These are phyloP conservation scores for Trypanosoma rangeli DNA, from an alignment of 208 protist genomes.

Conservation along the genomic window DNA sequence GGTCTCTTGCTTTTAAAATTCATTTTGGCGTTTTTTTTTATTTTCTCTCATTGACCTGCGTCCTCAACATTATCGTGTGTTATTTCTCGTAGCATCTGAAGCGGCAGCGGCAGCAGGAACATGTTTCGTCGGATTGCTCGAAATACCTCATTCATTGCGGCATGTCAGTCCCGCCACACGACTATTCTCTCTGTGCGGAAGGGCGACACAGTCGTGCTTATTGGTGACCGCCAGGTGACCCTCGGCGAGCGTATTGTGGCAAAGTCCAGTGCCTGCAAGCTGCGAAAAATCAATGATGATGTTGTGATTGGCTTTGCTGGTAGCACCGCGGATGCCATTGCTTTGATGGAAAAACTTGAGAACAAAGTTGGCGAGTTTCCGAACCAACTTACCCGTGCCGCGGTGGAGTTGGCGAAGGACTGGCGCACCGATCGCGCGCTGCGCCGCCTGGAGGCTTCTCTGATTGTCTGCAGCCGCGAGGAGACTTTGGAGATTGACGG, in stretches of 20 bases:
- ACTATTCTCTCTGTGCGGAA: slow-evolving; percentile 95
- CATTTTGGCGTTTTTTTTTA: neutral
- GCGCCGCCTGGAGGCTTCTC: slow-evolving; percentile 91
- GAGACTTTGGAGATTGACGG: slow-evolving; percentile 94
- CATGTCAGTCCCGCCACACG: slow-evolving; percentile 75
- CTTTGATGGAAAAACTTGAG: slow-evolving; percentile 96
- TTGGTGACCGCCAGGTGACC: slow-evolving; percentile 95
- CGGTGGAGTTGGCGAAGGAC: slow-evolving; percentile 95
- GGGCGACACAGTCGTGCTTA: slow-evolving; percentile 90
- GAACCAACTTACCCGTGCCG: slow-evolving; percentile 91
- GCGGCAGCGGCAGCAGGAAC: slow-evolving; percentile 1
- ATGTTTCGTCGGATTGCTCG: slow-evolving; percentile 49
- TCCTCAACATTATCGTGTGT: neutral
- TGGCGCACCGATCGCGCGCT: slow-evolving; percentile 95
- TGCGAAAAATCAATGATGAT: slow-evolving; percentile 73
- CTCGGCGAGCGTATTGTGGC: slow-evolving; percentile 91
- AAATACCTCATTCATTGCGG: slow-evolving; percentile 32
- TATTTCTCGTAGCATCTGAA: neutral
- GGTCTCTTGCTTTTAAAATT: neutral
- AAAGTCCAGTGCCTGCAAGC: slow-evolving; percentile 86
- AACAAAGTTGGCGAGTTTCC: slow-evolving; percentile 93
- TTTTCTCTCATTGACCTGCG: neutral
- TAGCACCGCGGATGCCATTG: slow-evolving; percentile 94
- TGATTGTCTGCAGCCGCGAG: slow-evolving; percentile 91
- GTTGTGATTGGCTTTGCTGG: slow-evolving; percentile 94